Conservation (phyloP, 78 protist species). For the Acrasis kona region DNA sequence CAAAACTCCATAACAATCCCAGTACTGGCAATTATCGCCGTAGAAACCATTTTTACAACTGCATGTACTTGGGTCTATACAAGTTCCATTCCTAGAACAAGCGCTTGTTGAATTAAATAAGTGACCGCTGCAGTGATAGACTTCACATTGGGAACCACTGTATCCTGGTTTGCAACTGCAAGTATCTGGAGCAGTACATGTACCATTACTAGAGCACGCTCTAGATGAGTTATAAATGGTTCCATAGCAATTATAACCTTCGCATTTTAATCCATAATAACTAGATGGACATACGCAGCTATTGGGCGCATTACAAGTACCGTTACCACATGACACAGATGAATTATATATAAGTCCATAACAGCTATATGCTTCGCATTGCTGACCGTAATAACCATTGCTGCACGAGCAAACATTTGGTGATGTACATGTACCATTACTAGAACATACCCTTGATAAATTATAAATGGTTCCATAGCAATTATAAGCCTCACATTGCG, state of each 20-base stretch:
- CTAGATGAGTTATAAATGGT: no score
- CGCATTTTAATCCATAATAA: neutral
- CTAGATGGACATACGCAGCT: neutral
- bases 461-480: neutral
- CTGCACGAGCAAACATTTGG: neutral
- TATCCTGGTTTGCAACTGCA: neutral
- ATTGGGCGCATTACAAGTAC: neutral
- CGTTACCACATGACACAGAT: neutral
- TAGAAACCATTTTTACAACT: neutral
- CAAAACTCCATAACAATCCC: neutral
- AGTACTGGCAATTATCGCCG: neutral
- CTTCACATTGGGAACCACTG: neutral
- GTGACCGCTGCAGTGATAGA: neutral
- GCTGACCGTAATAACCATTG: neutral
- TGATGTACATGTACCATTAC: neutral
- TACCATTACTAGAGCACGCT: neutral
- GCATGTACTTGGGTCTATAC: neutral
- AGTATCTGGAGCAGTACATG: neutral
- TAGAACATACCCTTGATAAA: neutral
- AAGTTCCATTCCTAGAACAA: neutral
- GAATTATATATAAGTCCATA: neutral
- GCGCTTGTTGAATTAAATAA: neutral
- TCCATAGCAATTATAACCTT: neutral
- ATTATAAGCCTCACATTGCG: neutral
- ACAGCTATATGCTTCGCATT: neutral